These are phyloP conservation scores for Trametes polyzona DNA, from an alignment of 1,284 basidiomycete genomes.

Conservation along the genomic window DNA sequence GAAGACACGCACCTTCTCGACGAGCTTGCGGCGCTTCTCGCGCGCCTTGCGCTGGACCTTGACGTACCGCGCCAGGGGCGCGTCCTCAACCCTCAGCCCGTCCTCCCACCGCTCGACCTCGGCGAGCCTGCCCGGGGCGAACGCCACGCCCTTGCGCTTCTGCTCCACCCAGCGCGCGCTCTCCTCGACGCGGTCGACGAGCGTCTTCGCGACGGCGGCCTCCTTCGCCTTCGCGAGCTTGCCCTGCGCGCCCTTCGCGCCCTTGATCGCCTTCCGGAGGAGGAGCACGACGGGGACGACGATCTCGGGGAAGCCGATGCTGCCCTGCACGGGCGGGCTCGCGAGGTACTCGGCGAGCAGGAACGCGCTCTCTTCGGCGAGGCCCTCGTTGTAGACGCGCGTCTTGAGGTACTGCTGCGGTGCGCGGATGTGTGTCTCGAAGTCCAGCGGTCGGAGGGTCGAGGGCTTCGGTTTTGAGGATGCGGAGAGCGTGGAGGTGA, in stretches of 20 bases:
- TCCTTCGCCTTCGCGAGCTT: slow-evolving; percentile 54
- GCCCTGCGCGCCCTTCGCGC: slow-evolving; percentile 64
- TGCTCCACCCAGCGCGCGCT: slow-evolving; percentile 79
- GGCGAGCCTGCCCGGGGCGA: slow-evolving; percentile 71
- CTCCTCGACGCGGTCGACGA: slow-evolving; percentile 87
- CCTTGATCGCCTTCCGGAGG: slow-evolving; percentile 73
- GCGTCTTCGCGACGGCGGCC: slow-evolving; percentile 62
- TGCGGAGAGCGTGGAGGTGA: slow-evolving; percentile 80
- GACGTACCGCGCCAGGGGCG: slow-evolving; percentile 81
- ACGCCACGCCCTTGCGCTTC: slow-evolving; percentile 67
- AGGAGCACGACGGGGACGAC: slow-evolving; percentile 85
- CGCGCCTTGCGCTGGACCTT: slow-evolving; percentile 82
- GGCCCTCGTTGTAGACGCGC: slow-evolving; percentile 81
- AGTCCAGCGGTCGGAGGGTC: slow-evolving; percentile 89
- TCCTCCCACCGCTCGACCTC: slow-evolving; percentile 79
- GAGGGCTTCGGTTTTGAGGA: slow-evolving; percentile 80
- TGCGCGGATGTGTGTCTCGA: slow-evolving; percentile 86
- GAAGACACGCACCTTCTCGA: slow-evolving; percentile 75
- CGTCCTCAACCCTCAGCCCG: slow-evolving; percentile 62
- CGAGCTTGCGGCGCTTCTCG: slow-evolving; percentile 72
- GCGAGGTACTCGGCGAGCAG: slow-evolving; percentile 81
- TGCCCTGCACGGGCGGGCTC: slow-evolving; percentile 67
- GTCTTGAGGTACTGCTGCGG: slow-evolving; percentile 92
- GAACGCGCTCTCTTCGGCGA: slow-evolving; percentile 84
- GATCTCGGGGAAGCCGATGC: slow-evolving; percentile 94